Conservation (phyloP, 73 alveolate genomes). For the Tetrahymena malaccensis region DNA sequence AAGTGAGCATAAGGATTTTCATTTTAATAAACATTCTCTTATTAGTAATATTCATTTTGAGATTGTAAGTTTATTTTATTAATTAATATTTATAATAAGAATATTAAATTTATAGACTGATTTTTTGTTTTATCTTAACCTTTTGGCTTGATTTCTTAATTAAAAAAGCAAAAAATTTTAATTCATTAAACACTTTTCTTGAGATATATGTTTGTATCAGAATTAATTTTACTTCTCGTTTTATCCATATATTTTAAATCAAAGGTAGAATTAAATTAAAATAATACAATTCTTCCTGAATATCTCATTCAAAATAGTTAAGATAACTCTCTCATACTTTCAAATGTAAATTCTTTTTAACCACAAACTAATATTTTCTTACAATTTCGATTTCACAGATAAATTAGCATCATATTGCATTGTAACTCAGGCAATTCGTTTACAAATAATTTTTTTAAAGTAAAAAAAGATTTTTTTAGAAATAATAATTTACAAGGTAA, state of each 20-base stretch:
- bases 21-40: background rate
- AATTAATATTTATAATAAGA: too few relatives aligned
- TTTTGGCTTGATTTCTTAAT: background rate
- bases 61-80: background rate
- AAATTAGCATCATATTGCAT: background rate
- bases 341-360: too few relatives aligned
- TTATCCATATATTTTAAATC: background rate
- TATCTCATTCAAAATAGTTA: too few relatives aligned
- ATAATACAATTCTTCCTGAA: background rate
- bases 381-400: background rate
- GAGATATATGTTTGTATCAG: background rate
- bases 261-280: background rate
- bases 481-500: too few relatives aligned
- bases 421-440: background rate
- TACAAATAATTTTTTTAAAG: background rate
- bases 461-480: too few relatives aligned
- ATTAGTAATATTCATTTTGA: background rate
- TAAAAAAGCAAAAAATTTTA: too few relatives aligned
- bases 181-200: background rate
- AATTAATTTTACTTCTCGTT: background rate
- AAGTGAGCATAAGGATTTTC: background rate
- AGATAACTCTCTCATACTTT: background rate
- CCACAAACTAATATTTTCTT: background rate
- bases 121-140: background rate
- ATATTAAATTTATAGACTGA: background rate